Base-by-base conservation (phyloP, 1,284 basidiomycete genomes). In the Puccinia triticina region DNA sequence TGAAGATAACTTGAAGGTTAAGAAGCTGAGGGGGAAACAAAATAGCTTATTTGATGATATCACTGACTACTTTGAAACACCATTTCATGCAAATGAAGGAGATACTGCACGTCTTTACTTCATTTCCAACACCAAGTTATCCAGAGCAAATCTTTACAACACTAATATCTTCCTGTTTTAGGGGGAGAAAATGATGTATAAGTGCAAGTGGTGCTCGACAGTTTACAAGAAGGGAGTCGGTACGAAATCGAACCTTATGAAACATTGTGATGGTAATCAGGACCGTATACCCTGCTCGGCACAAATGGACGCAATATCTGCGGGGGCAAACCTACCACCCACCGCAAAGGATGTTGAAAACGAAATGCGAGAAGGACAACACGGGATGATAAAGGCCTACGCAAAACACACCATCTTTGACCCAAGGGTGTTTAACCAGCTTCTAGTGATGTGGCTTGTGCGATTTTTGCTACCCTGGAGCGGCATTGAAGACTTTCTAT, bases 11-110 rank as follows among this genome's bases (percentile, higher is more conserved):
- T 40, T 3, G 23, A 67, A 67, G 10, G 2, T 40, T 16, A 40
- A 67, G 64, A 67, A 64, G 34, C 11, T 55, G 5, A 29, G 11
- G n/a, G 53, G 53, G 43, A 72, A 72, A 53, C 7, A 32, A 1
- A 72, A 4, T 29, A 16, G 18, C n/a, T n/a, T n/a, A 50, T 72
- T 72, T 53, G 48, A 72, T 53, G 46, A 72, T 18, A 48, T 72
- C 32, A 4, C 18, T n/a, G n/a, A n/a, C n/a, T n/a, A n/a, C n/a
- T n/a, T n/a, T n/a, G n/a, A n/a, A n/a, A n/a, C n/a, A n/a, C n/a
- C n/a, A n/a, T n/a, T n/a, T n/a, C n/a, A n/a, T n/a, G n/a, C n/a
- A n/a, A n/a, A n/a, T n/a, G n/a, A n/a, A n/a, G n/a, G n/a, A n/a
- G n/a, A n/a, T n/a, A n/a, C n/a, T n/a, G n/a, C n/a, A n/a, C n/a